Evolutionary conservation across 192 early-diverging fungal genomes (phyloP), one percentile per base, ranked within the genome.

Genomic region (Dimargaris cristalligena): DNA sequence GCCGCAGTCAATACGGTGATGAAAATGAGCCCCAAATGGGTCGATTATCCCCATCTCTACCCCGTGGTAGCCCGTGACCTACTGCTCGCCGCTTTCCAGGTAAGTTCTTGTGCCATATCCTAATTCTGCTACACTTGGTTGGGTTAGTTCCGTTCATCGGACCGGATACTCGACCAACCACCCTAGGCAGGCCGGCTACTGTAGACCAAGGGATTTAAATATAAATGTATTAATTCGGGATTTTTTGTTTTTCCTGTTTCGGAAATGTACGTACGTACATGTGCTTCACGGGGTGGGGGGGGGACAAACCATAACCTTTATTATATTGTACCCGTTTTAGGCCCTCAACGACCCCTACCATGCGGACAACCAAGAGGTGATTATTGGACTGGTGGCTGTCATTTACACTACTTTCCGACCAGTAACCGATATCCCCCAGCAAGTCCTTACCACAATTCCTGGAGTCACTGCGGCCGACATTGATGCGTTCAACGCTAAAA

Each of bases 361-460:
- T 33, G 54, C 31, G 30, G 54, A 56, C 31, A 56, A 56, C 32
- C 32, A 33, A 23, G 54, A 56, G 14, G 54, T 34, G 20, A 20
- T 56, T 18, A 16, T 56, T 29, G 54, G 54, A 2, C 34, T 56
- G 10, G 31, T 56, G 16, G 31, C 34, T n/a, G 9, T 33, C 31
- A 29, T 56, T 16, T 56, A 56, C 34, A 56, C 54, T 33, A 34
- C 54, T 1, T 56, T 56, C 31, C 54, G 54, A 13, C 54, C 31
- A 11, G 23, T 16, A 10, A 56, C 54, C 16, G 32, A 29, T 23
- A 9, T 33, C 11, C 54, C 54, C 1, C 34, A 20, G 20, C 30
- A 56, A 23, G 54, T 23, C 14, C 54, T 56, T 10, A 8, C 16
- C 13, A 10, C 30, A 33, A 1, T 56, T 13, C 54, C 54, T 18